Evolutionary conservation across 2,329 filamentous ascomycete species (phyloP).

Genomic region (Pseudocercospora macadamiae): DNA sequence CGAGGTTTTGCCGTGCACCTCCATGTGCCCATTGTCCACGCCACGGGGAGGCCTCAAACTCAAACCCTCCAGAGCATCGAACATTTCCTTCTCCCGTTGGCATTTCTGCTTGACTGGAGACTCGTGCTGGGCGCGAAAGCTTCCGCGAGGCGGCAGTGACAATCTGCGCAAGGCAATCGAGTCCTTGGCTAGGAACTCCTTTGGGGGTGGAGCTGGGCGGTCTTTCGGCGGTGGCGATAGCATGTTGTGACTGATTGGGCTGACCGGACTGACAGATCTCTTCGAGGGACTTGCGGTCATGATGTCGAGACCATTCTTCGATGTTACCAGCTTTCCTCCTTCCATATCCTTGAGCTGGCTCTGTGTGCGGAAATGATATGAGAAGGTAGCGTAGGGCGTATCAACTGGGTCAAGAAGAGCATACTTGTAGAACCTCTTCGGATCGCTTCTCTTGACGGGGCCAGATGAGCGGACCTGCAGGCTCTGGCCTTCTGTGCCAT

Average conservation of each 20-base stretch:
- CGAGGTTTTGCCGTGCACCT: background rate
- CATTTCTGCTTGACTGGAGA: slow-evolving; percentile 6
- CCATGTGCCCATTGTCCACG: background rate
- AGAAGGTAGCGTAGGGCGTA: slow-evolving; percentile 52
- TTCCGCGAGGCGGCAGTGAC: slow-evolving; percentile 1
- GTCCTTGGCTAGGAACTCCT: slow-evolving; percentile 5
- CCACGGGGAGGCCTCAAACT: background rate
- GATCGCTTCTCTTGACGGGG: slow-evolving; percentile 41
- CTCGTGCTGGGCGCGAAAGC: background rate
- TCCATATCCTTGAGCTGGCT: slow-evolving; percentile 6
- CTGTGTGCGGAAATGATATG: slow-evolving; percentile 35
- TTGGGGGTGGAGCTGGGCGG: slow-evolving; percentile 6
- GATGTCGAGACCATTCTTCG: slow-evolving; percentile 8
- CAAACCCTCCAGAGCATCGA: slow-evolving; percentile 6
- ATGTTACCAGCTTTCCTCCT: background rate
- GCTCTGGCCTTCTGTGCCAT: slow-evolving; percentile 12
- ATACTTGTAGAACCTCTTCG: slow-evolving; percentile 52
- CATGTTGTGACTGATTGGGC: background rate
- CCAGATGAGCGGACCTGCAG: slow-evolving; percentile 18
- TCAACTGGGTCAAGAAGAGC: slow-evolving; percentile 54
- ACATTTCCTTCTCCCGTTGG: background rate
- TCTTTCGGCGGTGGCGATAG: slow-evolving; percentile 8
- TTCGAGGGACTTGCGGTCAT: slow-evolving; percentile 12
- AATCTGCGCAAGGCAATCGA: slow-evolving; percentile 12
- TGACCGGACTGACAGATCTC: background rate